These are phyloP conservation scores for Lactarius tabidus DNA, from an alignment of 768 basidiomycete species.

Conservation along the genomic window DNA sequence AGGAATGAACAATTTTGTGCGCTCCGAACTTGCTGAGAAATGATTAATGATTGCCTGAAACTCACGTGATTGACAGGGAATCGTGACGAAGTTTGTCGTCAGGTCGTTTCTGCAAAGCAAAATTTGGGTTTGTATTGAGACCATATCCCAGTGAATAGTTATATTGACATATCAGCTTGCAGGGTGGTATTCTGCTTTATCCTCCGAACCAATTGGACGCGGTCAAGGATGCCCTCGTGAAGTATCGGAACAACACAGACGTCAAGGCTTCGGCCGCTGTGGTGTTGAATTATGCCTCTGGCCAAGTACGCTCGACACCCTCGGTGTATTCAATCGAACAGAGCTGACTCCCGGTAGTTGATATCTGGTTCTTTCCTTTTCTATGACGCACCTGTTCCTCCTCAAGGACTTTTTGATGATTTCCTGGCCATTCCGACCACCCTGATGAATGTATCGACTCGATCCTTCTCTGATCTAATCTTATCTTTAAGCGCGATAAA, in stretches of 20 bases:
- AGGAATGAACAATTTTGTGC: not conserved
- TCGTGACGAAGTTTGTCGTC: constrained; percentile 13
- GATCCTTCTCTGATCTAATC: constrained; percentile 1
- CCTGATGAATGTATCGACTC: not conserved
- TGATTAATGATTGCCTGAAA: not conserved
- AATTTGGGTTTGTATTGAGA: constrained; percentile 27
- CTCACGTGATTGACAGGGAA: not conserved
- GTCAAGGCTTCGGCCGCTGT: not conserved
- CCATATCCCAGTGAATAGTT: not conserved
- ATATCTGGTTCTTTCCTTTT: constrained; percentile 7
- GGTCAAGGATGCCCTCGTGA: not conserved
- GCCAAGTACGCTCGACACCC: not conserved
- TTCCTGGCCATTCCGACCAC: constrained; percentile 18
- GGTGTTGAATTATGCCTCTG: not conserved
- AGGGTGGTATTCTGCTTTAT: not conserved
- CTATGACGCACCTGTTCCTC: constrained; percentile 25
- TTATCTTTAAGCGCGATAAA: not conserved
- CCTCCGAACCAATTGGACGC: not conserved
- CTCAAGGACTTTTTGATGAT: constrained; percentile 23
- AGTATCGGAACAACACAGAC: not conserved
- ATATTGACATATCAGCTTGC: not conserved
- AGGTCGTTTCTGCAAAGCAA: constrained; percentile 27
- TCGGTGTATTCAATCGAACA: not conserved
- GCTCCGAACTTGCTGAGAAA: not conserved
- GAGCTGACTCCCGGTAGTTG: not conserved